phyloP scores from a whole-genome alignment of 768 basidiomycete genomes.

The Leccinum rimulosum region DNA sequence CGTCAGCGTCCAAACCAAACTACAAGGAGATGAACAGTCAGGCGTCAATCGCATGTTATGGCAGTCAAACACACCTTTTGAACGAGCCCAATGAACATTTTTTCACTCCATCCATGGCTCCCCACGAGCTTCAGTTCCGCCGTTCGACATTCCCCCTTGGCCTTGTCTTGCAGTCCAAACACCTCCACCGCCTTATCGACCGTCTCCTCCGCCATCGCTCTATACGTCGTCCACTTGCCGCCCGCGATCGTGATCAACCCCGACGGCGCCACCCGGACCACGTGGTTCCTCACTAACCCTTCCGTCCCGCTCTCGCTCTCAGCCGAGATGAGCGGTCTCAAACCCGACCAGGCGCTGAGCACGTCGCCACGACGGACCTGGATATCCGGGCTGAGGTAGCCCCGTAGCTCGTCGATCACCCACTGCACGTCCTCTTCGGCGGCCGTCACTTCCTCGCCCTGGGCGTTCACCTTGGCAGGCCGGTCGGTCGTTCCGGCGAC shows the following conservation, averaged over 20 bases:
- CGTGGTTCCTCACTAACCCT: slow-evolving; percentile 88
- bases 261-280: slow-evolving; percentile 78
- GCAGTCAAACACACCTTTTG: slow-evolving; percentile 60
- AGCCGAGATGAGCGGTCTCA: slow-evolving; percentile 87
- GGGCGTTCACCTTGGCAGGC: slow-evolving; percentile 60
- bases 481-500: slow-evolving; percentile 97
- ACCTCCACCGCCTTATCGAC: slow-evolving; percentile 83
- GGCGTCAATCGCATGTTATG: not conserved
- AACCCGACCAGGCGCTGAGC: slow-evolving; percentile 90
- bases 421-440: slow-evolving; percentile 94
- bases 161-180: slow-evolving; percentile 60
- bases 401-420: slow-evolving; percentile 90
- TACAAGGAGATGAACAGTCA: slow-evolving; percentile 26
- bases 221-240: slow-evolving; percentile 99
- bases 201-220: slow-evolving; percentile 94
- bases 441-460: slow-evolving; percentile 65
- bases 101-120: slow-evolving; percentile 90
- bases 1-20: slow-evolving; percentile 90
- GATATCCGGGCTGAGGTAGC: slow-evolving; percentile 90
- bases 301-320: slow-evolving; percentile 74
- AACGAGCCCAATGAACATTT: slow-evolving; percentile 96
- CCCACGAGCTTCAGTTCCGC: slow-evolving; percentile 81
- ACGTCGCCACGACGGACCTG: slow-evolving; percentile 93
- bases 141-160: slow-evolving; percentile 69
- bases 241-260: slow-evolving; percentile 94